phyloP scores from a whole-genome alignment of 305 asterid genomes.

The Rubia peregrina region DNA sequence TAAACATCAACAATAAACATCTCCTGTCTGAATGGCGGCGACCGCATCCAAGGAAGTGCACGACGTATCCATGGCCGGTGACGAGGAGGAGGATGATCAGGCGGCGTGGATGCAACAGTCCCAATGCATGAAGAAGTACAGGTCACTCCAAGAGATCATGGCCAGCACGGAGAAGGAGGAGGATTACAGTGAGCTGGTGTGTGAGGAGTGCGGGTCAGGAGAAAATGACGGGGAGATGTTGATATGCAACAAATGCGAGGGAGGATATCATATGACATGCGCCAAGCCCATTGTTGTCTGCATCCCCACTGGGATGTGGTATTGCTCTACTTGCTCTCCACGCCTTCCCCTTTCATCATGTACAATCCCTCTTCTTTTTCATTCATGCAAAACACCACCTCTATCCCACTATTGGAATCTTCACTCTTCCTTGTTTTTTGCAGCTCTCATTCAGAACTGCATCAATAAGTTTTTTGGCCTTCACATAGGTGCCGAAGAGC shows the following conservation, averaged over 20 bases:
- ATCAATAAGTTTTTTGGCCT: too few relatives aligned
- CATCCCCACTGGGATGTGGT: conserved; percentile 67
- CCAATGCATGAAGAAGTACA: background rate
- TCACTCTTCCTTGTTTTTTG: too few relatives aligned
- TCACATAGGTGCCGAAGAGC: too few relatives aligned
- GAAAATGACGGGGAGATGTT: conserved; percentile 50
- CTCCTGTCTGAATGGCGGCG: background rate
- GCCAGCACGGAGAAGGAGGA: background rate
- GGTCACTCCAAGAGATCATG: background rate
- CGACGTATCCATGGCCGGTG: background rate
- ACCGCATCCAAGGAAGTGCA: background rate
- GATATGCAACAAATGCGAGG: conserved; percentile 64
- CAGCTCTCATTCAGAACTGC: too few relatives aligned
- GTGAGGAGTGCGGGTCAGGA: conserved; percentile 72
- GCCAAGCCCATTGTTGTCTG: conserved; percentile 63
- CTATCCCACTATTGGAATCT: background rate
- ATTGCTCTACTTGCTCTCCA: conserved; percentile 45
- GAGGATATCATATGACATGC: conserved; percentile 66
- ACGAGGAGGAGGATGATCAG: background rate
- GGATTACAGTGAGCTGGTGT: conserved; percentile 24
- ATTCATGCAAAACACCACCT: background rate
- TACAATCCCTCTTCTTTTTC: background rate
- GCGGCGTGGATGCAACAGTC: background rate
- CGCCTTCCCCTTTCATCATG: conserved; percentile 16
- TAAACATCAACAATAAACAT: too few relatives aligned